A percentile compares a stretch with the other conserved stretches of the same genome.
Evolutionary conservation across 129 eudicot species (phyloP).

Genomic region (Escallonia rubra): DNA sequence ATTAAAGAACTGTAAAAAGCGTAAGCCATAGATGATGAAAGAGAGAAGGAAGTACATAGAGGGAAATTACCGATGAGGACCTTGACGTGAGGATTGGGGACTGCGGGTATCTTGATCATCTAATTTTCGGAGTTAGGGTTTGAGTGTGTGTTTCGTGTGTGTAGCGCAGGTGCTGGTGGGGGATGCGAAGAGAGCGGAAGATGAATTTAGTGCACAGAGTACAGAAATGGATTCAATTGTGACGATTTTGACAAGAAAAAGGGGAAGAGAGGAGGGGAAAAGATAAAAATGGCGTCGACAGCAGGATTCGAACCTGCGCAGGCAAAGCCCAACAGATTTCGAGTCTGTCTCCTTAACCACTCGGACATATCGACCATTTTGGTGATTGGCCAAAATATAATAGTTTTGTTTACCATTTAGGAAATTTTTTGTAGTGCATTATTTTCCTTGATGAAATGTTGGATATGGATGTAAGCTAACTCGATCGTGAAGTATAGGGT

Average conservation of each 20-base stretch:
- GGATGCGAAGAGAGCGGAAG: constrained; percentile 1
- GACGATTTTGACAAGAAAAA: background rate
- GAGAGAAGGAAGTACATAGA: background rate
- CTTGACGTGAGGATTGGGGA: constrained; percentile 2
- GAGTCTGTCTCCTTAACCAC: constrained; percentile 98
- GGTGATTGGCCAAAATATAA: too few species aligned
- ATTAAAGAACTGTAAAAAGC: background rate
- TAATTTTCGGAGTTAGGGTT: background rate
- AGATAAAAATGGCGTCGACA: constrained; percentile 49
- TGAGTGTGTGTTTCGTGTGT: background rate
- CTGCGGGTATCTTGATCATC: background rate
- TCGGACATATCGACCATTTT: constrained; percentile 75
- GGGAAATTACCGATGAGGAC: constrained; percentile 9
- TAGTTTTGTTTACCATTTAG: too few species aligned
- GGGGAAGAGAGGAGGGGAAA: too few species aligned
- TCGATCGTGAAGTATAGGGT: too few species aligned
- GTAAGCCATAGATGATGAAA: background rate
- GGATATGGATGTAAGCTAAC: too few species aligned
- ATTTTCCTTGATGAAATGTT: too few species aligned
- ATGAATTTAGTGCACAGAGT: background rate
- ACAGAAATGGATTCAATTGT: background rate
- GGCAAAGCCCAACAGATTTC: constrained; percentile 93
- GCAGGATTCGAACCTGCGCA: constrained; percentile 99
- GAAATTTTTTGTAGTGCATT: too few species aligned
- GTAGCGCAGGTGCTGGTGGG: background rate